Base-by-base conservation (phyloP, 139 green algal species). In the Ettlia oleoabundans region DNA sequence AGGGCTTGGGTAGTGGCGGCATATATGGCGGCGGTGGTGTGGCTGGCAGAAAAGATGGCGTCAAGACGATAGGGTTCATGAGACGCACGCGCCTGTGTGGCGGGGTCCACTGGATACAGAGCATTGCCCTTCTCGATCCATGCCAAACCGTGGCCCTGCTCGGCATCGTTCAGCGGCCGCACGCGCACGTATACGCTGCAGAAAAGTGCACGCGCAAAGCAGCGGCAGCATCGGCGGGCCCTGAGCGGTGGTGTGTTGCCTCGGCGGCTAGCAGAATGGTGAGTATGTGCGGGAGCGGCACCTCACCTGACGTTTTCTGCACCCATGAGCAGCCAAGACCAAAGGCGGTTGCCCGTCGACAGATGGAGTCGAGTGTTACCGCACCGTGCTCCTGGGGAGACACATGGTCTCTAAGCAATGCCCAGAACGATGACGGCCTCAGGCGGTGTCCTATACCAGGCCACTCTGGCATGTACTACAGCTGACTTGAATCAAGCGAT, bases 131-230 rank as follows among this genome's bases (percentile, higher is more conserved):
- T 89, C 4, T 94, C 70, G 35, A 82, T 81, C 94, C 94, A 97
- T 0, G 90, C 87, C 6, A 82, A 82, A 19, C 84, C 86, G 32
- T 93, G 87, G 15, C 87, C 80, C 6, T 75, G 30, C 84, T 96
- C 94, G 15, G 87, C 68, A 35, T 89, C 92, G 78, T 91, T 96
- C 5, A 97, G 86, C 13, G 94, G 94, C n/a, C 94, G 84, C 4
- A 98, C 86, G 1, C 94, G 86, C 26, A 98, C 94, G 82, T 89
- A 91, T 71, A 97, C 94, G 64, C 93, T 97, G 91, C 82, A 61
- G 3, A 26, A 10, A 22, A n/a, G n/a, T n/a, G n/a, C n/a, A n/a
- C n/a, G n/a, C n/a, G n/a, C n/a, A n/a, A n/a, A n/a, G n/a, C n/a
- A n/a, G n/a, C n/a, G 47, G 47, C 47, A 58, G 47, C 47, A 15